Base-by-base conservation (phyloP, 345 rosid genomes). In the Microthlaspi erraticum region DNA sequence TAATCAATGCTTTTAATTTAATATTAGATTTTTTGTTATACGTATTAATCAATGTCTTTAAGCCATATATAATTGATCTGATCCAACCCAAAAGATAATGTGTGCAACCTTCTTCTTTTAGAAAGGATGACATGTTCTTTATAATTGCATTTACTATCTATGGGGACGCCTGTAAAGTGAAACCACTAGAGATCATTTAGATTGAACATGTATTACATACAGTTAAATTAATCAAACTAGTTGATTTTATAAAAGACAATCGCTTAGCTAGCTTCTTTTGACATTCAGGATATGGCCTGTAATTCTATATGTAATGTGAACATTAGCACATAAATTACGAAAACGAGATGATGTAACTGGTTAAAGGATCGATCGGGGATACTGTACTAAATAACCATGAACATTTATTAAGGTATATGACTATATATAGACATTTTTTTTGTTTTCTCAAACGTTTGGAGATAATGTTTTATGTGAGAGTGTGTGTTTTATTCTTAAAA, bases 41-140 rank as follows among this genome's bases (percentile, higher is more conserved):
- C 46, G 77, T 59, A 66, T 7, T 50, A 66, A 50, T 74, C 69
- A 74, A 13, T 60, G 69, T 52, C 73, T 60, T 60, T 68, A 66
- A n/a, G 39, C 11, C 69, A 57, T 4, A 39, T 33, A 67, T 67
- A 49, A 59, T 66, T 66, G 56, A 50, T 34, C 36, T 43, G 34
- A 43, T 50, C 66, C 31, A 66, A 56, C 33, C 61, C 34, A 34
- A 43, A 59, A 60, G 6, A 66, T 20, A 10, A 42, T 50, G 4
- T 39, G 37, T 49, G 54, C 67, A 74, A 31, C 78, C 51, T 67
- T 68, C 78, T 74, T 42, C 64, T 60, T 53, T 68, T 68, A 17
- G 74, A 60, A 75, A 60, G 37, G 9, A 34, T 60, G 44, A 18
- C 42, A 20, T 42, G 39, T 13, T 41, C 32, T 43, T 44, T 61